Evolutionary conservation across 2,329 filamentous ascomycete genomes (phyloP).

Genomic region (Westerdykella ornata): DNA sequence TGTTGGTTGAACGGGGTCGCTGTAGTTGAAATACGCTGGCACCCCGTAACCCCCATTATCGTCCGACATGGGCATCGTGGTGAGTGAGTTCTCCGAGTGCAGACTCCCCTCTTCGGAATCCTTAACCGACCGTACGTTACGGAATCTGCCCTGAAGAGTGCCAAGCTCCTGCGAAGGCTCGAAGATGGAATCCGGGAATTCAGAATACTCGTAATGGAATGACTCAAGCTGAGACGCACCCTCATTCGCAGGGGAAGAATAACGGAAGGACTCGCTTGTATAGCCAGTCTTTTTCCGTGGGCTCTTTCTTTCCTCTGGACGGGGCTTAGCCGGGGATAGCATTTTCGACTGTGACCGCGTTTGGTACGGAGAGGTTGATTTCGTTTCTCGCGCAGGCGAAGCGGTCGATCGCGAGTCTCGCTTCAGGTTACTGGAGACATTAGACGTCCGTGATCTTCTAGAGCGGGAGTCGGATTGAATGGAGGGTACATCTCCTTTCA

Average conservation of each 20-base stretch:
- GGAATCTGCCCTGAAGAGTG: constrained; percentile 17
- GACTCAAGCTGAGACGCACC: constrained; percentile 2
- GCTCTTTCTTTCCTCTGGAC: constrained; percentile 1
- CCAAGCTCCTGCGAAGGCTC: constrained; percentile 21
- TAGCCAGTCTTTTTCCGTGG: constrained; percentile 7
- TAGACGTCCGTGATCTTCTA: constrained; percentile 13
- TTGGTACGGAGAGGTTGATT: constrained; percentile 22
- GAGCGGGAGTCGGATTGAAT: constrained; percentile 13
- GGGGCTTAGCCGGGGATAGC: constrained; percentile 15
- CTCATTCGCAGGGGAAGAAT: constrained; percentile 2
- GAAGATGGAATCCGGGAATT: constrained; percentile 13
- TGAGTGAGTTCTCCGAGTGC: constrained; percentile 25
- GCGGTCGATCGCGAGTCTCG: constrained; percentile 13
- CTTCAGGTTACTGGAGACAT: constrained; percentile 11
- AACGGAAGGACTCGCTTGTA: no score
- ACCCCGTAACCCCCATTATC: constrained; percentile 7
- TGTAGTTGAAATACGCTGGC: constrained; percentile 6
- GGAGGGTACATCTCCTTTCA: constrained; percentile 10
- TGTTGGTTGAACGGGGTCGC: constrained; percentile 9
- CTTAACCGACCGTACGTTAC: constrained; percentile 22
- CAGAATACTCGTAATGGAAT: constrained; percentile 8
- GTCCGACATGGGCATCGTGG: constrained; percentile 21
- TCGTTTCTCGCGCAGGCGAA: constrained; percentile 14
- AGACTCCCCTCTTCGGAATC: constrained; percentile 28
- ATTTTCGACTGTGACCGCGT: constrained; percentile 25